Evolutionary conservation across 495 filamentous ascomycete species (phyloP).

Genomic region (Hyaloscypha bicolor): DNA sequence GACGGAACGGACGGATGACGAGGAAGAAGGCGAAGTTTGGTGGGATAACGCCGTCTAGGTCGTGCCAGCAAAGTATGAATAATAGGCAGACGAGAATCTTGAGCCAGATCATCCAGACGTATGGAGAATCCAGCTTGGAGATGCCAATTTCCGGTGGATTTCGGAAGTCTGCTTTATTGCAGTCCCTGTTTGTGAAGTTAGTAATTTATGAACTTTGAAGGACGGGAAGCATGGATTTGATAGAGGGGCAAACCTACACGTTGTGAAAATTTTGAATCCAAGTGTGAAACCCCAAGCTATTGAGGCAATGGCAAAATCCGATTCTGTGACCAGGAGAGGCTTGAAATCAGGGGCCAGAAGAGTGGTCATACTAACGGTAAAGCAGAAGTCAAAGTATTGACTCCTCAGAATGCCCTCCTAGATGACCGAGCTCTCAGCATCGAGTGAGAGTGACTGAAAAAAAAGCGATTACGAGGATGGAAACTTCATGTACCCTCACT

Average conservation of each 20-base stretch:
- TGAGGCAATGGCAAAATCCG: constrained; percentile 40
- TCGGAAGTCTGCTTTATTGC: constrained; percentile 29
- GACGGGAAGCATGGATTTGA: no score
- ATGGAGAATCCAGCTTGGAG: constrained; percentile 16
- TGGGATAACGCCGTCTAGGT: constrained; percentile 13
- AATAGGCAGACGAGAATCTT: constrained; percentile 15
- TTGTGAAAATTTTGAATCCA: constrained; percentile 18
- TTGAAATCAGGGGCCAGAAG: constrained; percentile 7
- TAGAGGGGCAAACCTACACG: neutral
- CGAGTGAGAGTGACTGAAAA: no score
- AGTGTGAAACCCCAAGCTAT: constrained; percentile 45
- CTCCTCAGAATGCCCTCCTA: no score
- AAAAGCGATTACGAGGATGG: no score
- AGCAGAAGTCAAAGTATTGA: no score
- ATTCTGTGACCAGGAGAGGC: constrained; percentile 30
- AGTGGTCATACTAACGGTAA: neutral
- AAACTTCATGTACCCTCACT: no score
- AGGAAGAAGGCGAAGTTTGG: constrained; percentile 22
- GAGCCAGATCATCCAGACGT: constrained; percentile 24
- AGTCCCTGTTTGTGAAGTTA: constrained; percentile 42
- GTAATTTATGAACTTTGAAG: constrained; percentile 30
- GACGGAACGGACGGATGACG: constrained; percentile 12
- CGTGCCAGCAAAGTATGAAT: constrained; percentile 17
- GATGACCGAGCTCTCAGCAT: no score
- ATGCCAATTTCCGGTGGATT: neutral